phyloP scores from a whole-genome alignment of 495 filamentous ascomycete genomes.

The Podospora appendiculata region DNA sequence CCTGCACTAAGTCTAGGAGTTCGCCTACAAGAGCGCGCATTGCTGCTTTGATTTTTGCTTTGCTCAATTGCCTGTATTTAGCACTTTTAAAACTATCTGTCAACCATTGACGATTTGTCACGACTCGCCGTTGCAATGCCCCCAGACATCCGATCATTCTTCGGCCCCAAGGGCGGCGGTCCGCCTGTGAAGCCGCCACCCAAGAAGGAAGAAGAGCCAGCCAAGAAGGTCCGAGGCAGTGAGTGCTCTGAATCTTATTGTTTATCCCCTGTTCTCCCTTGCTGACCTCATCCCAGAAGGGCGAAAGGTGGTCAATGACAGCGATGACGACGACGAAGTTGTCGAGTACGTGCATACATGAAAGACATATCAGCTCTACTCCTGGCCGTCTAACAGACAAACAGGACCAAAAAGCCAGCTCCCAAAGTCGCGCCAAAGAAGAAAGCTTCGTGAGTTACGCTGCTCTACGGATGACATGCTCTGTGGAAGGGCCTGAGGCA shows the following conservation, averaged over 20 bases:
- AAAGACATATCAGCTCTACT: neutral
- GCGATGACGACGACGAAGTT: slow-evolving; percentile 57
- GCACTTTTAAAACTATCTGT: too few species aligned
- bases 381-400: slow-evolving; percentile 1
- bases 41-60: too few species aligned
- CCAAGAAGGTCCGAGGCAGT: slow-evolving; percentile 38
- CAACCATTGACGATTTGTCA: too few species aligned
- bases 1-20: too few species aligned
- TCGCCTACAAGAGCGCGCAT: too few species aligned
- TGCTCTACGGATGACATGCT: neutral
- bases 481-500: neutral
- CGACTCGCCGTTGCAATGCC: too few species aligned
- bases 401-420: slow-evolving; percentile 32
- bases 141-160: slow-evolving; percentile 77
- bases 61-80: too few species aligned
- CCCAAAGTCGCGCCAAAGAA: slow-evolving; percentile 30
- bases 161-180: slow-evolving; percentile 52
- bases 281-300: slow-evolving; percentile 39
- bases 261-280: neutral
- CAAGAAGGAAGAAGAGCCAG: slow-evolving; percentile 37
- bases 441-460: slow-evolving; percentile 29
- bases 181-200: slow-evolving; percentile 37
- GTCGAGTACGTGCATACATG: slow-evolving; percentile 25
- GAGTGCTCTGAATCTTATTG: slow-evolving; percentile 5
- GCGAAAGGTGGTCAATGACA: slow-evolving; percentile 69